A percentile compares a stretch with the other conserved stretches of the same genome.
Conservation (phyloP, 2,329 filamentous ascomycete species). For the Colletotrichum sp. region DNA sequence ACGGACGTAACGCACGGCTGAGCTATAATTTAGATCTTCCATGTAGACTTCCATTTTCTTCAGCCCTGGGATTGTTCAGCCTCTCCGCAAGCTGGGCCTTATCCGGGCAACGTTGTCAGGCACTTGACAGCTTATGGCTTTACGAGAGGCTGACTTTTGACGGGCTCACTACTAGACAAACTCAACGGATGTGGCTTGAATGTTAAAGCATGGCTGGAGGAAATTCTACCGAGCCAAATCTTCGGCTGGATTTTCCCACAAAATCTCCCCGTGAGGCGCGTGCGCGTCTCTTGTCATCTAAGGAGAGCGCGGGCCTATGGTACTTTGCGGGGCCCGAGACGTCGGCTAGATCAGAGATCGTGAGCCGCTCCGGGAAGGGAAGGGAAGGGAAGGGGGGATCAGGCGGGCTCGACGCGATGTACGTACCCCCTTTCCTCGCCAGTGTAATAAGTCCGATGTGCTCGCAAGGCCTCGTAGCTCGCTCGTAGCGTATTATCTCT, state of each 20-base stretch:
- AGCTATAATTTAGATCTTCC: not conserved
- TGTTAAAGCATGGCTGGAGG: not conserved
- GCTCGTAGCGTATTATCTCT: not conserved
- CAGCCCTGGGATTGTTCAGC: not conserved
- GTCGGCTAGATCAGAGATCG: constrained; percentile 21
- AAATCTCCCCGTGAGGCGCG: not conserved
- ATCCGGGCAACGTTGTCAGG: not conserved
- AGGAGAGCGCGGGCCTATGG: not conserved
- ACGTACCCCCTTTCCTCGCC: not conserved
- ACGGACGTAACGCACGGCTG: not conserved
- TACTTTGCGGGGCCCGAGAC: constrained; percentile 11
- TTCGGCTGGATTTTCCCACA: not conserved
- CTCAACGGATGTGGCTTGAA: not conserved
- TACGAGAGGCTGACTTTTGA: not conserved
- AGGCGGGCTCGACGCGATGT: not conserved
- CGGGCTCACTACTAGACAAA: not conserved
- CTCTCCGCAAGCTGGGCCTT: not conserved
- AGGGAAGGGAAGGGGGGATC: not conserved
- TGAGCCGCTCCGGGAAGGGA: constrained; percentile 11
- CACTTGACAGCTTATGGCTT: not conserved
- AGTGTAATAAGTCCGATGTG: not conserved
- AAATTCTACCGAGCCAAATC: not conserved
- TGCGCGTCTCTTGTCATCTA: not conserved
- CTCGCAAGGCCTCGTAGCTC: not conserved
- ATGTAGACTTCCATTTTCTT: not conserved